These are phyloP conservation scores for Cornus suecica DNA, from an alignment of 148 eudicot genomes.

Conservation along the genomic window DNA sequence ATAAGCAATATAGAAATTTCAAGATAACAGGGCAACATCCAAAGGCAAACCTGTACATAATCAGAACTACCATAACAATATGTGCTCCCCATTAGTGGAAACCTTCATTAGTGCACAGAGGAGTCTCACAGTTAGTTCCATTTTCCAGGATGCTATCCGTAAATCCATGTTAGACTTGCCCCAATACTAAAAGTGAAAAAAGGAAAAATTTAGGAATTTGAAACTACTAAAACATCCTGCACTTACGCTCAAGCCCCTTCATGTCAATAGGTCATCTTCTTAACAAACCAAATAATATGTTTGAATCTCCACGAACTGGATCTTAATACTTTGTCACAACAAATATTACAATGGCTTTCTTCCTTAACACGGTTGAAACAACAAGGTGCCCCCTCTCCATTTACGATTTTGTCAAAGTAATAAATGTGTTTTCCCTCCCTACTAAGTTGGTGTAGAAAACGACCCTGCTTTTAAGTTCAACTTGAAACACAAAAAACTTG, in stretches of 20 bases:
- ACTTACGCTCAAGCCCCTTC: no score
- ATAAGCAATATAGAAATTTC: not conserved
- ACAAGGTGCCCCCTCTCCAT: no score
- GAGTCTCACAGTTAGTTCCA: not conserved
- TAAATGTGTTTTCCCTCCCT: no score
- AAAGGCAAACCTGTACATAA: not conserved
- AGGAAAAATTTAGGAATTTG: not conserved
- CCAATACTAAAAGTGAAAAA: not conserved
- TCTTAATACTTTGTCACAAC: not conserved
- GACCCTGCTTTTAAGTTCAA: no score
- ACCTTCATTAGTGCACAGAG: not conserved
- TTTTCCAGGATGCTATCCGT: no score
- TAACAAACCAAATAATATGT: not conserved
- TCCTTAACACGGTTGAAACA: no score
- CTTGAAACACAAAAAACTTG: no score
- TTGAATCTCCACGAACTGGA: not conserved
- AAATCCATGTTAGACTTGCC: not conserved
- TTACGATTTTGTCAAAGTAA: no score
- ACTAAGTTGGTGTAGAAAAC: no score
- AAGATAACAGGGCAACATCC: not conserved
- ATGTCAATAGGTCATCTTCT: no score
- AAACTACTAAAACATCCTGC: no score
- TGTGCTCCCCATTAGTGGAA: not conserved
- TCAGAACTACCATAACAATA: not conserved
- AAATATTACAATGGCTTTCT: not conserved